Base-by-base conservation (phyloP, 2,329 filamentous ascomycete genomes). In the Colletotrichum eleusines region DNA sequence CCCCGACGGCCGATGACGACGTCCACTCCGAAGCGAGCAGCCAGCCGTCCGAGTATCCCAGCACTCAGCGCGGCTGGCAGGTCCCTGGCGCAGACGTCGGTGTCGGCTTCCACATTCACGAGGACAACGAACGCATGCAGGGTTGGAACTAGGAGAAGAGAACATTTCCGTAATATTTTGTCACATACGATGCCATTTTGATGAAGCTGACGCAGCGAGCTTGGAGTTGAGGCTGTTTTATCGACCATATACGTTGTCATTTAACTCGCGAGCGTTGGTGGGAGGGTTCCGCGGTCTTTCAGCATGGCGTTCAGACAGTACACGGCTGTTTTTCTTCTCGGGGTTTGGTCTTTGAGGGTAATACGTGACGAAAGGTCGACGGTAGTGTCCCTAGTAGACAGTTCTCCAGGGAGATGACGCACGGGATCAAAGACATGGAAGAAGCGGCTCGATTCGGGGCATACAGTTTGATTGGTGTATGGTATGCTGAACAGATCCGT, bases 1-100 rank as follows among this genome's bases (percentile, higher is more conserved):
- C 64, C 7, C 62, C 74, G 55, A 59, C 73, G 20, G 74, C 67
- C 20, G 74, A 74, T 64, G 81, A 81, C 5, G 78, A 73, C 35
- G 73, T 73, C 51, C 83, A 80, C 63, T 73, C 71, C 40, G 78
- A 82, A 50, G 74, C 72, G 40, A 88, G 86, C 75, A 87, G 86
- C 76, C 82, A 83, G 74, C 88, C 88, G 1, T 87, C 84, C 23
- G 87, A 89, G 74, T 89, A 89, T 73, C 84, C 86, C 7, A 87
- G 84, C 75, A 88, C 83, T 16, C 84, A 86, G 71, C 80, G 77
- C 20, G 79, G 80, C 11, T 85, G 82, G 82, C 73, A 74, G 31
- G 54, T 75, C 14, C 78, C 79, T 7, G 75, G 74, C 31, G 74
- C 75, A 23, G 71, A 73, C n/a, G 57, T 58, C 2, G 69, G 42